Percentiles rank a stretch among this genome's conserved stretches.
These are phyloP conservation scores for Neocatenulostroma microsporum DNA, from an alignment of 2,329 filamentous ascomycete species.

Conservation along the genomic window DNA sequence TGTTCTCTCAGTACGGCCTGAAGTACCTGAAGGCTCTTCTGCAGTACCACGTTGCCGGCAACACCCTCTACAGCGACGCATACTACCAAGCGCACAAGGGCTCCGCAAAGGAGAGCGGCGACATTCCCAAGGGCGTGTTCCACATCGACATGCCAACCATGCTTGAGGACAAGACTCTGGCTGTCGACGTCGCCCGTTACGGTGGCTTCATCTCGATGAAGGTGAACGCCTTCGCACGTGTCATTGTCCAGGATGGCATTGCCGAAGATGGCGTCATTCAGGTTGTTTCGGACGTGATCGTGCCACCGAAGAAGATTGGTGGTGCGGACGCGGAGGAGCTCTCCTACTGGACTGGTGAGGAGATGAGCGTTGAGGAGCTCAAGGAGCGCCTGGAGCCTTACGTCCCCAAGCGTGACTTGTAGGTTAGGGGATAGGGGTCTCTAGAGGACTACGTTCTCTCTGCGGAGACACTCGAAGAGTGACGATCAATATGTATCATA, in stretches of 20 bases:
- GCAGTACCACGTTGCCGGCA: conserved; percentile 68
- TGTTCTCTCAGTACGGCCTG: conserved; percentile 68
- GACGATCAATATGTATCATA: too few species aligned
- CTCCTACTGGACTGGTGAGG: conserved; percentile 39
- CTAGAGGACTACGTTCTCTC: too few species aligned
- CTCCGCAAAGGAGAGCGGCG: conserved; percentile 20
- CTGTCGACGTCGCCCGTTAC: conserved; percentile 62
- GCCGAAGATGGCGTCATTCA: conserved; percentile 78
- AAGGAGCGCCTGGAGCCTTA: conserved; percentile 47
- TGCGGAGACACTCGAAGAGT: too few species aligned
- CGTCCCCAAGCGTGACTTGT: conserved; percentile 30
- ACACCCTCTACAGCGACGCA: conserved; percentile 76
- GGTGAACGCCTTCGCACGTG: conserved; percentile 64
- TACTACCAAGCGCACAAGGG: conserved; percentile 50
- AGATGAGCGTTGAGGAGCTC: conserved; percentile 54
- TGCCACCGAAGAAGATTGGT: conserved; percentile 60
- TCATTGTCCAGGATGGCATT: conserved; percentile 61
- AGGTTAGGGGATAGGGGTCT: too few species aligned
- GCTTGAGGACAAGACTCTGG: conserved; percentile 56
- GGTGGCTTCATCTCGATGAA: conserved; percentile 63
- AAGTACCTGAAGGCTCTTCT: conserved; percentile 72
- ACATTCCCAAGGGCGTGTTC: conserved; percentile 43
- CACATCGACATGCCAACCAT: conserved; percentile 67
- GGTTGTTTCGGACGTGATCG: conserved; percentile 61
- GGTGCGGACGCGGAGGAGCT: conserved; percentile 20